Evolutionary conservation across 1,139 yeast genomes (phyloP).

Genomic region (Kodamaea fungicola): DNA sequence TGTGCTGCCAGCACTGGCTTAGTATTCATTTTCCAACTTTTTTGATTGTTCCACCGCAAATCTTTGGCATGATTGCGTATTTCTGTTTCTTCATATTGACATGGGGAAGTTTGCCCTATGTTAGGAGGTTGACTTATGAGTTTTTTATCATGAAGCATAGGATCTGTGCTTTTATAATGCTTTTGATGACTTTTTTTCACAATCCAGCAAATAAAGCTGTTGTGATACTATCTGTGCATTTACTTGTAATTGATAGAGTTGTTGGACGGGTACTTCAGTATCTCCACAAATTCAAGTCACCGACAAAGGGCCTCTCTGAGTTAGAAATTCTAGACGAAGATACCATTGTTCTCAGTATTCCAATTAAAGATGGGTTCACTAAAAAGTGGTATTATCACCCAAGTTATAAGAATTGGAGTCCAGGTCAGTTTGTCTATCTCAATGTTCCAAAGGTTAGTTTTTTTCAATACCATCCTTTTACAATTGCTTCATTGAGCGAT

Average conservation of each 20-base stretch:
- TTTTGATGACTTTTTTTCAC: conserved; percentile 43
- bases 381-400: conserved; percentile 34
- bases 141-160: conserved; percentile 45
- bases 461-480: conserved; percentile 48
- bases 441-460: conserved; percentile 35
- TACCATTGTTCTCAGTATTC: conserved; percentile 37
- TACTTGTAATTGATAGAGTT: conserved; percentile 44
- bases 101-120: conserved; percentile 34
- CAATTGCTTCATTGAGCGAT: conserved; percentile 38
- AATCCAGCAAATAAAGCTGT: conserved; percentile 32
- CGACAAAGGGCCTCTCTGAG: conserved; percentile 37
- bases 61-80: conserved; percentile 48
- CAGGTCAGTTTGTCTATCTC: conserved; percentile 46
- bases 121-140: conserved; percentile 42
- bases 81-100: conserved; percentile 34
- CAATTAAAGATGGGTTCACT: conserved; percentile 19
- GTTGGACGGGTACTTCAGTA: conserved; percentile 26
- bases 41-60: conserved; percentile 48
- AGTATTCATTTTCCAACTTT: conserved; percentile 34
- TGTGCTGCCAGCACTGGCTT: conserved; percentile 40
- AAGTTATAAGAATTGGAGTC: conserved; percentile 40
- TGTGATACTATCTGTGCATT: conserved; percentile 42
- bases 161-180: conserved; percentile 40
- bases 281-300: conserved; percentile 32
- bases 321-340: conserved; percentile 41